Evolutionary conservation across 352 stramenopile species (phyloP), one percentile per base, ranked within the genome.

Genomic region (Phytopythium chamaehyphon): DNA sequence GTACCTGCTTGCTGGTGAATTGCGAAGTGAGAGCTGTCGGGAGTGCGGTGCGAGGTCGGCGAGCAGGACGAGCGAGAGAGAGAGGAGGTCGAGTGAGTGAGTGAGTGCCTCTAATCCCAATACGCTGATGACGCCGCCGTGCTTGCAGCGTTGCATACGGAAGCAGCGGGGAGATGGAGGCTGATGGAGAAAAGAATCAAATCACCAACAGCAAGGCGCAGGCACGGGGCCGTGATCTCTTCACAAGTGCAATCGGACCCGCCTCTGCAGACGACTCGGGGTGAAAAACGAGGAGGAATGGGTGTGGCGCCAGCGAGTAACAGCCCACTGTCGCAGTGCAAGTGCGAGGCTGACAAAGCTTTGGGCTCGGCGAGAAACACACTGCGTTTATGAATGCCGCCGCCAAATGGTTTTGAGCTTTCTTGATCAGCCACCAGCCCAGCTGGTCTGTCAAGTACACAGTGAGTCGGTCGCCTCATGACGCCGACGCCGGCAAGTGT

Each of bases 1-100:
- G 24, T 40, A 51, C 44, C 44, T 51, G 44, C 44, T 51, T 19
- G 44, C 15, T 26, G 44, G 44, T 51, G 44, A 40, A 51, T 51
- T 51, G 44, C 22, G 28, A 40, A 51, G 28, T 51, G 44, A 51
- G 44, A 15, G 44, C n/a, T 33, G 28, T 33, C 28, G 28, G 28
- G 28, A 33, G 28, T 33, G 28, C 28, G 28, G 28, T 33, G 16
- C 28, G 26, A 28, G n/a, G 2, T 10, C 18, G 28, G 2, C 28
- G 24, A 18, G 24, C 44, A 14, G 23, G 3, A 14, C 23, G 14
- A 1, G 12, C 7, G 5, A 10, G 28, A 33, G 28, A 5, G 28
- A 33, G 28, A 33, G 28, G 28, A 33, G 28, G 28, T n/a, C n/a
- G n/a, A 9, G 28, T 33, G 28, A 33, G 28, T 33, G 28, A 33